Conservation (phyloP, 768 basidiomycete genomes). For the Rhodosporidiobolus odoratus region DNA sequence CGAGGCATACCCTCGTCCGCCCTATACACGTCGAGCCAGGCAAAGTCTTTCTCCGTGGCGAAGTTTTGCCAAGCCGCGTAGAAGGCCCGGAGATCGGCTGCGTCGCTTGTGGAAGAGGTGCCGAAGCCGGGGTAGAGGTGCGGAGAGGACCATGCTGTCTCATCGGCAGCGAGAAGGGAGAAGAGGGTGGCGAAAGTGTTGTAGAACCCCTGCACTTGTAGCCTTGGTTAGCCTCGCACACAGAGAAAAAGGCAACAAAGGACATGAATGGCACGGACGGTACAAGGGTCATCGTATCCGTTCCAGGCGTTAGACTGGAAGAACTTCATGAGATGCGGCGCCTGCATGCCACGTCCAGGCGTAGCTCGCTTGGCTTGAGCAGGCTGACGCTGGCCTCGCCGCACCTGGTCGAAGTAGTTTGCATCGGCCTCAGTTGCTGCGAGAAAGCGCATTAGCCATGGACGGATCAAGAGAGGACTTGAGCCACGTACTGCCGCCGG, state of each 20-base stretch:
- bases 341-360: slow-evolving; percentile 51
- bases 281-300: slow-evolving; percentile 61
- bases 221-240: background rate
- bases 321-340: slow-evolving; percentile 75
- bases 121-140: slow-evolving; percentile 80
- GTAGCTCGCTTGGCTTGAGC: slow-evolving; percentile 59
- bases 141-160: slow-evolving; percentile 30
- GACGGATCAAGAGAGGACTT: slow-evolving; percentile 51
- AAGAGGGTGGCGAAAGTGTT: slow-evolving; percentile 84
- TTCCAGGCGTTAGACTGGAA: slow-evolving; percentile 68
- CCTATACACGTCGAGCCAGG: slow-evolving; percentile 82
- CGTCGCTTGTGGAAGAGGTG: slow-evolving; percentile 52
- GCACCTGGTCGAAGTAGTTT: slow-evolving; percentile 77
- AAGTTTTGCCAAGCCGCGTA: slow-evolving; percentile 85
- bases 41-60: slow-evolving; percentile 76
- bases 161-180: slow-evolving; percentile 72
- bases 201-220: slow-evolving; percentile 67
- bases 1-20: slow-evolving; percentile 78
- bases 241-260: background rate
- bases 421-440: slow-evolving; percentile 57
- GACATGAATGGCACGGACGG: slow-evolving; percentile 49
- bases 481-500: slow-evolving; percentile 59
- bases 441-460: background rate
- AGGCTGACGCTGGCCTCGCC: slow-evolving; percentile 56
- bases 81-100: slow-evolving; percentile 59